Percentiles rank a stretch among this genome's conserved stretches.
These are phyloP conservation scores for Ceriops zippeliana DNA, from an alignment of 345 rosid genomes.

Conservation along the genomic window DNA sequence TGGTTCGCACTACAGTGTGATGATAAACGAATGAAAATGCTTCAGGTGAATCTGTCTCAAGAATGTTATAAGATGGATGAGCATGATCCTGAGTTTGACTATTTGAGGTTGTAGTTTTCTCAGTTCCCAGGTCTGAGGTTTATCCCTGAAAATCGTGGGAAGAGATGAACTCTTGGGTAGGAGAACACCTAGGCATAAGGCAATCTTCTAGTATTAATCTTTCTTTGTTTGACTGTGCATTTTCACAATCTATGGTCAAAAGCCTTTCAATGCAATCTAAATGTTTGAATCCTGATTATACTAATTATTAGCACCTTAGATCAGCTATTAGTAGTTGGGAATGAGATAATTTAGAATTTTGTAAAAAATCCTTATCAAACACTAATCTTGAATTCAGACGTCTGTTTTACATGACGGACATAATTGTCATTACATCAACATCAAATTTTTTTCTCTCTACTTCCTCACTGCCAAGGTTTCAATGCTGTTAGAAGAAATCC, in stretches of 20 bases:
- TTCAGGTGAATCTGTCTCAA: no score
- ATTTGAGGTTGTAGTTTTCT: constrained; percentile 64
- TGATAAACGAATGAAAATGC: no score
- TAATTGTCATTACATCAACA: no score
- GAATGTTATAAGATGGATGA: constrained; percentile 78
- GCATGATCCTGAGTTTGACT: constrained; percentile 55
- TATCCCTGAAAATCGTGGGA: constrained; percentile 49
- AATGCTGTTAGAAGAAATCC: no score
- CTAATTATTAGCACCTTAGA: constrained; percentile 15
- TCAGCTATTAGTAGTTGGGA: neutral
- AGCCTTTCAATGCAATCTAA: constrained; percentile 9
- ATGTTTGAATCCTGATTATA: constrained; percentile 6
- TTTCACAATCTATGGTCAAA: constrained; percentile 5
- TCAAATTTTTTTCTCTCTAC: no score
- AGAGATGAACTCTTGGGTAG: constrained; percentile 42
- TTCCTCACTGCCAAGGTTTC: no score
- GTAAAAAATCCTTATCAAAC: no score
- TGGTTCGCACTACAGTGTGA: no score
- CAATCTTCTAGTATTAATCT: constrained; percentile 8
- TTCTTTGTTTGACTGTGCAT: constrained; percentile 11
- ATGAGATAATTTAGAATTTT: no score
- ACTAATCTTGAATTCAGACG: no score
- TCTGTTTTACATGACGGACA: no score
- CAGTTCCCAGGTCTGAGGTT: constrained; percentile 66
- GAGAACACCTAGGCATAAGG: constrained; percentile 13